phyloP scores from a whole-genome alignment of 148 eudicot genomes.

The Nyssa sinensis region DNA sequence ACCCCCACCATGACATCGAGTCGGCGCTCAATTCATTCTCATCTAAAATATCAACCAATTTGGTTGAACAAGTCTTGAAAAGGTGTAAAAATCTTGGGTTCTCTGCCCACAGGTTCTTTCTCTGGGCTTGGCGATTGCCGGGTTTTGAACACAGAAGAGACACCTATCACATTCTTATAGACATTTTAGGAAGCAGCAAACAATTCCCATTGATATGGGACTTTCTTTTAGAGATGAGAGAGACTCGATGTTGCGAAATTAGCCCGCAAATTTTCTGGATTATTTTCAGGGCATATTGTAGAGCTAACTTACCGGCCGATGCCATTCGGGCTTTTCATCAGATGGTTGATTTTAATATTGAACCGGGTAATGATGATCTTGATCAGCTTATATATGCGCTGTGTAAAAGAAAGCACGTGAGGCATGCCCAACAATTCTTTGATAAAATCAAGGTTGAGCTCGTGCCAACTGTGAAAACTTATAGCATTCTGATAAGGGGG shows the following conservation, averaged over 20 bases:
- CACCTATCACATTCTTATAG: slow-evolving; percentile 56
- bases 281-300: slow-evolving; percentile 60
- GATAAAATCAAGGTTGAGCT: slow-evolving; percentile 47
- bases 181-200: slow-evolving; percentile 60
- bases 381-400: slow-evolving; percentile 60
- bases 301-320: slow-evolving; percentile 69
- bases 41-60: slow-evolving; percentile 33
- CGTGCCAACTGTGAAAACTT: slow-evolving; percentile 46
- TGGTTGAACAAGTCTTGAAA: slow-evolving; percentile 70
- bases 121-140: slow-evolving; percentile 61
- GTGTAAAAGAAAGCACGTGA: slow-evolving; percentile 61
- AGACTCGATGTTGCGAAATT: slow-evolving; percentile 34
- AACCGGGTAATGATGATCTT: slow-evolving; percentile 46
- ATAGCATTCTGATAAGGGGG: slow-evolving; percentile 65
- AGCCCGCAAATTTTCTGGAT: slow-evolving; percentile 54
- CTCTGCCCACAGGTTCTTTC: slow-evolving; percentile 76
- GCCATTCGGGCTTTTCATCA: slow-evolving; percentile 61
- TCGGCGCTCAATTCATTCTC: slow-evolving; percentile 55
- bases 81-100: slow-evolving; percentile 67
- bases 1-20: slow-evolving; percentile 73
- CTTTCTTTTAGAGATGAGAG: slow-evolving; percentile 53
- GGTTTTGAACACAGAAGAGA: slow-evolving; percentile 41
- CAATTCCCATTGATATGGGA: slow-evolving; percentile 87
- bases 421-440: slow-evolving; percentile 61
- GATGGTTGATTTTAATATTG: slow-evolving; percentile 68